phyloP scores from a whole-genome alignment of 768 basidiomycete genomes.

The Termitomyces bulborhizus region DNA sequence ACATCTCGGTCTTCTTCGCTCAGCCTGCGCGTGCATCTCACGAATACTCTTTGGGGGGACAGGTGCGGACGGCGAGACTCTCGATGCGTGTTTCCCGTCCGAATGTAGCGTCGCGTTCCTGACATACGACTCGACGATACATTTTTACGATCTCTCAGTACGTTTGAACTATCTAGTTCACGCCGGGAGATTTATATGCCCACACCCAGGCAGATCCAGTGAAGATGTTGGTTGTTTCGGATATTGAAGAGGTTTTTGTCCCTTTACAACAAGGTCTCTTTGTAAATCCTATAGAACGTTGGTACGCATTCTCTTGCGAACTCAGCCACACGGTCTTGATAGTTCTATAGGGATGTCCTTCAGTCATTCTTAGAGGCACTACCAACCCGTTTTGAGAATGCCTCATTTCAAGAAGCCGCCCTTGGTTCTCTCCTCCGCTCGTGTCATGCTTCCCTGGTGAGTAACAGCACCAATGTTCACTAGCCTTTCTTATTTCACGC shows the following conservation, averaged over 20 bases:
- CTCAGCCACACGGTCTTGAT: background rate
- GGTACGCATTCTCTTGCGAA: slow-evolving; percentile 38
- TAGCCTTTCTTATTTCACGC: slow-evolving; percentile 1
- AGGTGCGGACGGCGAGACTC: slow-evolving; percentile 30
- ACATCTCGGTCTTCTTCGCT: slow-evolving; percentile 60
- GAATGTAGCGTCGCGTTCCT: slow-evolving; percentile 66
- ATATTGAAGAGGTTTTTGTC: slow-evolving; percentile 89
- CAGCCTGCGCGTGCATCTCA: slow-evolving; percentile 58
- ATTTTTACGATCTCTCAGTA: slow-evolving; percentile 89
- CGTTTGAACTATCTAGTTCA: slow-evolving; percentile 23
- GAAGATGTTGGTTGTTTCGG: slow-evolving; percentile 75
- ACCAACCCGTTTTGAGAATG: slow-evolving; percentile 52
- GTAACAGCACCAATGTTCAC: slow-evolving; percentile 14
- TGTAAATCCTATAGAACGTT: slow-evolving; percentile 64
- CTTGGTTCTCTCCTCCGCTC: slow-evolving; percentile 75
- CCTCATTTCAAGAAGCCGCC: slow-evolving; percentile 48
- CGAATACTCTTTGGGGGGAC: slow-evolving; percentile 58
- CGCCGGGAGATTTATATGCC: slow-evolving; percentile 14
- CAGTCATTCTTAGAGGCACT: slow-evolving; percentile 62
- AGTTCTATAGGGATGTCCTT: slow-evolving; percentile 43
- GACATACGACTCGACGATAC: slow-evolving; percentile 74
- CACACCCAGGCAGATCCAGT: slow-evolving; percentile 42
- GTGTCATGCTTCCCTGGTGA: slow-evolving; percentile 65
- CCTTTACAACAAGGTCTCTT: slow-evolving; percentile 72
- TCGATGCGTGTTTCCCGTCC: slow-evolving; percentile 46